These are phyloP conservation scores for Micromonas commoda DNA, from an alignment of 139 green algal species.

Conservation along the genomic window DNA sequence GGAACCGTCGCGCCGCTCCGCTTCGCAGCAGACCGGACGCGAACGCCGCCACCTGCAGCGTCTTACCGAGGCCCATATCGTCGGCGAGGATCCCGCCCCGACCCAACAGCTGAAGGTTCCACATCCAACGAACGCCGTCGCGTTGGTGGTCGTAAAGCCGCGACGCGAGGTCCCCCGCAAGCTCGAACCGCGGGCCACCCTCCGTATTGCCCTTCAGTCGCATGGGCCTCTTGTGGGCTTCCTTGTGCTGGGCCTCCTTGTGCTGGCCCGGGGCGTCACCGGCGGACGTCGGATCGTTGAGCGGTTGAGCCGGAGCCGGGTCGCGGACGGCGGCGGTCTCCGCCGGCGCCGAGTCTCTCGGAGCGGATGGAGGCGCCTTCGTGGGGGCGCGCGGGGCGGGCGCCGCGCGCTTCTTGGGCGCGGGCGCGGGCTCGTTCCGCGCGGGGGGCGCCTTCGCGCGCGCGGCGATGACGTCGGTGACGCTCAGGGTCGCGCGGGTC, in stretches of 20 bases:
- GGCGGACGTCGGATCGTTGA: too few relatives aligned
- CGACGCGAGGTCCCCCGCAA: slow-evolving; percentile 32
- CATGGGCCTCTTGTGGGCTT: slow-evolving; percentile 5
- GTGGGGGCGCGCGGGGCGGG: slow-evolving; percentile 16
- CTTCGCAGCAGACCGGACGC: slow-evolving; percentile 57
- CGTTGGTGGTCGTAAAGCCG: slow-evolving; percentile 62
- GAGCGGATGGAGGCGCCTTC: slow-evolving; percentile 19
- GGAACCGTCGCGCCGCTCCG: slow-evolving; percentile 41
- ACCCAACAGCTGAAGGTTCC: slow-evolving; percentile 44
- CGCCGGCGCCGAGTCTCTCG: too few relatives aligned
- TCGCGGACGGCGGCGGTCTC: too few relatives aligned
- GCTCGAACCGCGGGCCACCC: slow-evolving; percentile 30
- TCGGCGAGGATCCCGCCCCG: slow-evolving; percentile 72
- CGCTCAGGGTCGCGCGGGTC: not conserved
- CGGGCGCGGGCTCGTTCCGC: not conserved
- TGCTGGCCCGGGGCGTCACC: too few relatives aligned
- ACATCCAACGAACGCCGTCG: slow-evolving; percentile 76
- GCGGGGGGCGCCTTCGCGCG: too few relatives aligned
- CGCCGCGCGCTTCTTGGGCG: not conserved
- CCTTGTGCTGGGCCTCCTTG: slow-evolving; percentile 21
- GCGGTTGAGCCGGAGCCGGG: too few relatives aligned
- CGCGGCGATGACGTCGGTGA: not conserved
- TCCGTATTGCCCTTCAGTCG: slow-evolving; percentile 1
- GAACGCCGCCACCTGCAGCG: slow-evolving; percentile 52
- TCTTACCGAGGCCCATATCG: slow-evolving; percentile 61